Conservation (phyloP, 805 yeast genomes). For the Crinitomyces ghanaensis region DNA sequence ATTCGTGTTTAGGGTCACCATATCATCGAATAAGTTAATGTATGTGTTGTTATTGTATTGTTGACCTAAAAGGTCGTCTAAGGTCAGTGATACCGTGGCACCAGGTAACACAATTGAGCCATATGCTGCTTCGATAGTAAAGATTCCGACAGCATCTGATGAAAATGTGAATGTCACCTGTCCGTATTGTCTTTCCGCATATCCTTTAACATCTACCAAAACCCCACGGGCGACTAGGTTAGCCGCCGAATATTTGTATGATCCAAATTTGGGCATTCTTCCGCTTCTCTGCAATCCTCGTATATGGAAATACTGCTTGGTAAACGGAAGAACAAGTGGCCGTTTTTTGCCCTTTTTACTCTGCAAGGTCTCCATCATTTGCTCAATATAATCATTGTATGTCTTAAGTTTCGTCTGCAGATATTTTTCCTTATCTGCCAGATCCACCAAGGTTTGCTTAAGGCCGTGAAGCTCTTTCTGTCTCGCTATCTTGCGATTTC, state of each 20-base stretch:
- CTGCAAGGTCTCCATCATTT: slow-evolving; percentile 40
- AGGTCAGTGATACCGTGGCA: slow-evolving; percentile 39
- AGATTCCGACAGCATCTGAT: slow-evolving; percentile 62
- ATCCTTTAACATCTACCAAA: slow-evolving; percentile 47
- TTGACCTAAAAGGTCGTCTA: slow-evolving; percentile 59
- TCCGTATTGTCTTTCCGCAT: slow-evolving; percentile 37
- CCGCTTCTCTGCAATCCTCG: slow-evolving; percentile 57
- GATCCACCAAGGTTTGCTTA: slow-evolving; percentile 32
- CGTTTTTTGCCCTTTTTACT: slow-evolving; percentile 25
- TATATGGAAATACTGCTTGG: slow-evolving; percentile 67
- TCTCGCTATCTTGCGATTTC: slow-evolving; percentile 38
- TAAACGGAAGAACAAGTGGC: slow-evolving; percentile 36
- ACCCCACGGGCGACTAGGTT: slow-evolving; percentile 65
- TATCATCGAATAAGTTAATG: slow-evolving; percentile 51
- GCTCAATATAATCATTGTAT: slow-evolving; percentile 38
- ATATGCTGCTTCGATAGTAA: slow-evolving; percentile 62
- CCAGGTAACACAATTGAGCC: slow-evolving; percentile 51
- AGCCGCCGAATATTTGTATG: slow-evolving; percentile 64
- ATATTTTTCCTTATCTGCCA: slow-evolving; percentile 36
- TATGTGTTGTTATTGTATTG: slow-evolving; percentile 58
- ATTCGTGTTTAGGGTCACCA: slow-evolving; percentile 59
- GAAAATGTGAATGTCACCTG: slow-evolving; percentile 65
- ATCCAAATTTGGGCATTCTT: slow-evolving; percentile 62
- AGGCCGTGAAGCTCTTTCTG: slow-evolving; percentile 36
- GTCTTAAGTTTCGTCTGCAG: slow-evolving; percentile 32